Evolutionary conservation across 257 asterid species (phyloP).

Genomic region (Buddleja alternifolia): DNA sequence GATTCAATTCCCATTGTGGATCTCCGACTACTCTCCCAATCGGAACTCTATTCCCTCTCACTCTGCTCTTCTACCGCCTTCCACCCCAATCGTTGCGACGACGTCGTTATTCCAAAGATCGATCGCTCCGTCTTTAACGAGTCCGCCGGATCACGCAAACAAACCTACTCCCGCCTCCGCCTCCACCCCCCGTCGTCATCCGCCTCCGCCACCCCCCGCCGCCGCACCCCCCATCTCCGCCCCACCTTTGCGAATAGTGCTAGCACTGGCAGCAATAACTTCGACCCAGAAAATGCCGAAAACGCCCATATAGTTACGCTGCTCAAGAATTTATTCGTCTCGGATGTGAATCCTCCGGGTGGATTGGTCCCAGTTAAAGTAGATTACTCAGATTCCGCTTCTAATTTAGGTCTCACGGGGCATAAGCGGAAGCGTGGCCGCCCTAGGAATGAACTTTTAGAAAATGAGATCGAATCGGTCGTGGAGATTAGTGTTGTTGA

Average conservation of each 20-base stretch:
- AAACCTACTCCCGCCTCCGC: slow-evolving; percentile 86
- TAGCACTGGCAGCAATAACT: slow-evolving; percentile 13
- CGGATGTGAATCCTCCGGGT: slow-evolving; percentile 38
- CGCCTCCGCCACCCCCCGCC: slow-evolving; percentile 45
- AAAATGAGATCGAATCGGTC: slow-evolving; percentile 3
- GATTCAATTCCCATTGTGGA: slow-evolving; percentile 64
- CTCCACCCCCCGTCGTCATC: slow-evolving; percentile 66
- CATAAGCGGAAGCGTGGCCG: slow-evolving; percentile 69
- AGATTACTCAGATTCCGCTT: slow-evolving; percentile 45
- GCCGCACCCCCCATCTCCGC: slow-evolving; percentile 77
- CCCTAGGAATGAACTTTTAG: slow-evolving; percentile 34
- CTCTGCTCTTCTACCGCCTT: slow-evolving; percentile 58
- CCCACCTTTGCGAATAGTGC: slow-evolving; percentile 25
- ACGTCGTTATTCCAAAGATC: slow-evolving; percentile 69
- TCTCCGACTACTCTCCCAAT: slow-evolving; percentile 70
- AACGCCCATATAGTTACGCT: slow-evolving; percentile 54
- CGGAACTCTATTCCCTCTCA: slow-evolving; percentile 76
- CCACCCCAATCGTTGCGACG: slow-evolving; percentile 61
- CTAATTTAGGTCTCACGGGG: slow-evolving; percentile 34
- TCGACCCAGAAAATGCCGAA: slow-evolving; percentile 56
- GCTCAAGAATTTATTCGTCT: slow-evolving; percentile 56
- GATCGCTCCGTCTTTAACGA: slow-evolving; percentile 92
- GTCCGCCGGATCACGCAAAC: slow-evolving; percentile 86
- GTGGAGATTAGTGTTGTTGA: slow-evolving; percentile 30
- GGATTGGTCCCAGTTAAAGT: slow-evolving; percentile 51